Percentiles rank a stretch among this genome's conserved stretches.
These are phyloP conservation scores for Solanum acaule DNA, from an alignment of 257 asterid species.

Conservation along the genomic window DNA sequence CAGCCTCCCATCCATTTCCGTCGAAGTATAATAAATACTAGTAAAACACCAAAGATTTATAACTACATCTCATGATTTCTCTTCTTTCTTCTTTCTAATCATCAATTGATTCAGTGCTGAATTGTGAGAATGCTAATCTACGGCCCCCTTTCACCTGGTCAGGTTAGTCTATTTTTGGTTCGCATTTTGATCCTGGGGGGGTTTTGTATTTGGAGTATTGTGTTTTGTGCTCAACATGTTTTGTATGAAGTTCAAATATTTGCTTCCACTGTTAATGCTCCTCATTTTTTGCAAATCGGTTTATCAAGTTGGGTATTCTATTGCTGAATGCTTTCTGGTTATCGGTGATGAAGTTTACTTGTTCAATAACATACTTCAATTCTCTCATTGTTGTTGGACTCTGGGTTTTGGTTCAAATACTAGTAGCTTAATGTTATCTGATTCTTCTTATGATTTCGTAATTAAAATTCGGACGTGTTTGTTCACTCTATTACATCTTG, in stretches of 20 bases:
- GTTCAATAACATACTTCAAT: not conserved
- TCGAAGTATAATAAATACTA: not conserved
- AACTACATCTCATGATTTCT: not conserved
- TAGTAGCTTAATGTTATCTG: not conserved
- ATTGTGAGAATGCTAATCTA: conserved; percentile 49
- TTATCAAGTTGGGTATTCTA: too few relatives aligned
- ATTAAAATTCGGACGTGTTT: not conserved
- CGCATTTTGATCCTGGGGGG: not conserved
- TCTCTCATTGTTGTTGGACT: not conserved
- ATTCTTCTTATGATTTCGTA: not conserved
- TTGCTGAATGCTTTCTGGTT: too few relatives aligned
- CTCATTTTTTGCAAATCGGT: not conserved
- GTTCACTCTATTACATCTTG: not conserved
- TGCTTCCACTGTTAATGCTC: too few relatives aligned
- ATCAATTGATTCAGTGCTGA: not conserved
- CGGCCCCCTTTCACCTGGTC: conserved; percentile 79
- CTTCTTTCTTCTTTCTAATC: not conserved
- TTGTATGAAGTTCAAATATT: too few relatives aligned
- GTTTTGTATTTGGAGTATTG: too few relatives aligned
- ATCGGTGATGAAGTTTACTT: too few relatives aligned
- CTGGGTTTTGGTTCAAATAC: not conserved
- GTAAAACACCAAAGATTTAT: not conserved
- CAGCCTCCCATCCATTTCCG: not conserved
- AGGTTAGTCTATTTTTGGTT: conserved; percentile 34
- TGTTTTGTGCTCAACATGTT: too few relatives aligned